Percentiles rank a stretch among this genome's conserved stretches.
These are phyloP conservation scores for Penicillium nucicola DNA, from an alignment of 495 filamentous ascomycete genomes.

Conservation along the genomic window DNA sequence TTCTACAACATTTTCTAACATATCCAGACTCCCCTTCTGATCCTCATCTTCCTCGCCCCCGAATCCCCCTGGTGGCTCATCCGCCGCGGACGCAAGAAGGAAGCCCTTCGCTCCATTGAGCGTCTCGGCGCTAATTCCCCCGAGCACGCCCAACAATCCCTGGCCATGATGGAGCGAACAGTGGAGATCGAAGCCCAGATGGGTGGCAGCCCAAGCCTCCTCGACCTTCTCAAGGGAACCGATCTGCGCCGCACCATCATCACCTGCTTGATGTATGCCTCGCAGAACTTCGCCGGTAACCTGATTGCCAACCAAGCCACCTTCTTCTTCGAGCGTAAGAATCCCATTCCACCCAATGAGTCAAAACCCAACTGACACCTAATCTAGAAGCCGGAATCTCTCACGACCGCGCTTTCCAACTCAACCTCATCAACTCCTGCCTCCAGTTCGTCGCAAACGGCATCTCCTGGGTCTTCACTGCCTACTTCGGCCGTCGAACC, in stretches of 20 bases:
- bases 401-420: constrained; percentile 24
- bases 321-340: constrained; percentile 27
- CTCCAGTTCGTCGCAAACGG: constrained; percentile 34
- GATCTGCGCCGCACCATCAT: constrained; percentile 67
- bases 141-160: constrained; percentile 59
- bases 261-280: constrained; percentile 53
- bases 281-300: constrained; percentile 36
- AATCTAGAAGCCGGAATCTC: constrained; percentile 25
- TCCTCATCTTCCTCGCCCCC: constrained; percentile 62
- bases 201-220: constrained; percentile 52
- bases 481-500: constrained; percentile 43
- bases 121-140: constrained; percentile 55
- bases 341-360: background rate
- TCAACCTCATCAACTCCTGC: constrained; percentile 36
- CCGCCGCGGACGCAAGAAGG: constrained; percentile 55
- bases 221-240: constrained; percentile 66
- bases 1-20: background rate
- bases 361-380: constrained; percentile 4
- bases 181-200: constrained; percentile 62
- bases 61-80: constrained; percentile 62
- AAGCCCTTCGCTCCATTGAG: constrained; percentile 59
- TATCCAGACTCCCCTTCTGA: constrained; percentile 51
- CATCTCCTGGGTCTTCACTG: constrained; percentile 20
- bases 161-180: constrained; percentile 74
- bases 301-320: constrained; percentile 27